phyloP scores from a whole-genome alignment of 2,329 filamentous ascomycete species.

The Balansia obtecta region DNA sequence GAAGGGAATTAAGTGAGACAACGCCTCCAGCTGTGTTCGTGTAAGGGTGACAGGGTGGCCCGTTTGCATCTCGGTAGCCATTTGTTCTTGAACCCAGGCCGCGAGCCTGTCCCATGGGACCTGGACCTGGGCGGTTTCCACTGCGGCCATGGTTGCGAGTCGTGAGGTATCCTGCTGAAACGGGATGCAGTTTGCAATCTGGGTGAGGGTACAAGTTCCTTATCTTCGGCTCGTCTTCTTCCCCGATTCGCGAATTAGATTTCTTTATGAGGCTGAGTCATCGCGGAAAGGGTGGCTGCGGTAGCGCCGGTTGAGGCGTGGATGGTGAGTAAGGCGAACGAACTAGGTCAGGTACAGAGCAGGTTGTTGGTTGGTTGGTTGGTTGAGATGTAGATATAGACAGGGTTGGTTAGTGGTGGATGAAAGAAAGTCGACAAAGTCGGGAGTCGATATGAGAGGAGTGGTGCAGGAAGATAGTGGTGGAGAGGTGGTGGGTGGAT shows the following conservation, averaged over 20 bases:
- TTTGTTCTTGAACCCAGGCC: conserved; percentile 28
- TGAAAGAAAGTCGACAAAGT: too few relatives aligned
- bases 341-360: neutral
- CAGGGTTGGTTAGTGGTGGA: neutral
- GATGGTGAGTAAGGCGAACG: neutral
- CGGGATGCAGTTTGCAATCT: neutral
- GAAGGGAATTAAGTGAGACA: conserved; percentile 26
- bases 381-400: too few relatives aligned
- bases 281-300: neutral
- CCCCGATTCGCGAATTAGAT: neutral
- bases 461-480: too few relatives aligned
- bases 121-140: neutral
- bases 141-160: neutral
- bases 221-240: neutral
- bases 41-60: conserved; percentile 24
- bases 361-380: neutral
- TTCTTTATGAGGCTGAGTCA: neutral
- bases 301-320: neutral
- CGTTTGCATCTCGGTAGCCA: conserved; percentile 19
- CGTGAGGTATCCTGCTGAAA: neutral
- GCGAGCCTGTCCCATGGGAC: conserved; percentile 24
- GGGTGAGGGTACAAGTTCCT: too few relatives aligned
- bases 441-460: too few relatives aligned
- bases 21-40: conserved; percentile 24
- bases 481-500: too few relatives aligned